These are phyloP conservation scores for Magnaporthiopsis incrustans DNA, from an alignment of 2,329 filamentous ascomycete genomes.

Conservation along the genomic window DNA sequence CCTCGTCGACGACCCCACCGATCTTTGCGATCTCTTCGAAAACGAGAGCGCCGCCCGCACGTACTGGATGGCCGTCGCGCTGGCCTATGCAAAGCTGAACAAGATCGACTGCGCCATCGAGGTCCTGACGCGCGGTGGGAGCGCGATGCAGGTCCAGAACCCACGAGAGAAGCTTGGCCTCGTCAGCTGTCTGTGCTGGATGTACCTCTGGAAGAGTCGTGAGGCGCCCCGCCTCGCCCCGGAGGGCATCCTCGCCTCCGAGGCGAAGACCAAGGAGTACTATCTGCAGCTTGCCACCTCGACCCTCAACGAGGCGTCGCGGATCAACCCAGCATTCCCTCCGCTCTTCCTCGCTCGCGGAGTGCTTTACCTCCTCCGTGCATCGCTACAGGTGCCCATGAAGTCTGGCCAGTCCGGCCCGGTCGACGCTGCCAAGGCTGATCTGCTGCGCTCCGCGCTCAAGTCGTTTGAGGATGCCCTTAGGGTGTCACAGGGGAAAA, in stretches of 20 bases:
- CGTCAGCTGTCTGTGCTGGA: constrained; percentile 79
- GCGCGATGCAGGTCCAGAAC: constrained; percentile 60
- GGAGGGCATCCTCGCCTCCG: constrained; percentile 57
- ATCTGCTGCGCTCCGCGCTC: constrained; percentile 74
- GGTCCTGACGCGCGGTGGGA: constrained; percentile 65
- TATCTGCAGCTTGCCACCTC: constrained; percentile 87
- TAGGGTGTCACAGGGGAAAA: constrained; percentile 73
- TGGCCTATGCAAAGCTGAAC: constrained; percentile 93
- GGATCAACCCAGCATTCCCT: constrained; percentile 86
- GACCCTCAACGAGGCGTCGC: constrained; percentile 88
- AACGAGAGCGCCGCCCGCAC: constrained; percentile 86
- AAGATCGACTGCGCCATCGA: constrained; percentile 80
- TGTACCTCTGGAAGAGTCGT: constrained; percentile 83
- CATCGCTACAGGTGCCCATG: constrained; percentile 72
- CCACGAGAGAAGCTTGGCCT: constrained; percentile 80
- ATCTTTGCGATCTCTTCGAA: constrained; percentile 90
- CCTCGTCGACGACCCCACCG: constrained; percentile 85
- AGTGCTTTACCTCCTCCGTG: constrained; percentile 78
- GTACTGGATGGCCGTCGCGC: constrained; percentile 96
- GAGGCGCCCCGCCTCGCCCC: constrained; percentile 58
- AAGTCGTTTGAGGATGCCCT: constrained; percentile 95
- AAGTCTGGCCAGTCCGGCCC: constrained; percentile 54
- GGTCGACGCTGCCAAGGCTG: constrained; percentile 64
- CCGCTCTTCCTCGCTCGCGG: constrained; percentile 87
- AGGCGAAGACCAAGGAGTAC: constrained; percentile 84